Base-by-base conservation (phyloP, 257 asterid genomes). In the Jaltomata sinuosa region DNA sequence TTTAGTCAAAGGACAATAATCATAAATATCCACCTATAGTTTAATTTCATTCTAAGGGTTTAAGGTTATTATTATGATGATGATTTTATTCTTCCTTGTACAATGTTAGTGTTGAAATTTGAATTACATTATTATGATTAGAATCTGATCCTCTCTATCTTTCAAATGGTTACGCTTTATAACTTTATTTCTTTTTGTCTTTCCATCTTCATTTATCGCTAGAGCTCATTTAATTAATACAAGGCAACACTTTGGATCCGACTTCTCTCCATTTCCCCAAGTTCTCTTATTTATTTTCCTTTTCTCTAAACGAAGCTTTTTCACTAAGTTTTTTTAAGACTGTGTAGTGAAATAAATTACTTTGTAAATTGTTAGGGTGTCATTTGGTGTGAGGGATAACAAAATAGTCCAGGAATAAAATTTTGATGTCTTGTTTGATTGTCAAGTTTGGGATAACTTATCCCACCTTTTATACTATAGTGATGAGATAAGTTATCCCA, bases 151-250 rank as follows among this genome's bases (percentile, higher is more conserved):
- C 76, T 47, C 16, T 59, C 8, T 14, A 81, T 81, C 6, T 38
- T 4, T 29, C 19, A 18, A 31, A 29, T 31, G 25, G 15, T 15
- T 59, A 36, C 11, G 16, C 61, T 76, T 76, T 45, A 25, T 72
- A 72, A 15, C 36, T 72, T 72, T 22, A 11, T 59, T 80, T 80
- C 53, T 57, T 80, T 80, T 59, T 81, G 72, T 80, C 19, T 2
- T 9, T 80, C n/a, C 32, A 49, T 79, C 55, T 38, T 36, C 15
- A 14, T 57, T 34, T 38, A 25, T 47, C n/a, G 6, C 2, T 81
- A 59, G 11, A 59, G 40, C 31, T 57, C 53, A 80, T 55, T 55
- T 27, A 55, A n/a, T n/a, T n/a, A 36, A 34, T 1, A 38, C 72
- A 8, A 38, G 29, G 21, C 11, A 80, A 59, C 22, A 22, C 15